These are phyloP conservation scores for Gracilaria vermiculophylla DNA, from an alignment of 23 red algal species.

Conservation along the genomic window DNA sequence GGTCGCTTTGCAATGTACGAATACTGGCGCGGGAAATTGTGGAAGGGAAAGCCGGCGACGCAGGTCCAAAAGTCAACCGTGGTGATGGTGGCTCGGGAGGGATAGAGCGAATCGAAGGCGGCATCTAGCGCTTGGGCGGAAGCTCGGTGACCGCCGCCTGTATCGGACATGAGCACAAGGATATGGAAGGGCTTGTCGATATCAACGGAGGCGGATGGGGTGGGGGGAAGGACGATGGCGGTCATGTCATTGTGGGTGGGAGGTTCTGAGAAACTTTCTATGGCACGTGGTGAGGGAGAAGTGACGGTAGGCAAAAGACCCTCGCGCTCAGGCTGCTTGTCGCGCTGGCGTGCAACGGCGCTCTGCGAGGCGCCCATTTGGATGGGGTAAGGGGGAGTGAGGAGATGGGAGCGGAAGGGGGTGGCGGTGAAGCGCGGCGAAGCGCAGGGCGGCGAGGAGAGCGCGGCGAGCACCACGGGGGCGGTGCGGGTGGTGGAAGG, in stretches of 20 bases:
- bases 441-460: not conserved
- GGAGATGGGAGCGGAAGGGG: not conserved
- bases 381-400: not conserved
- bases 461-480: not conserved
- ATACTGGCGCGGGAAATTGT: conserved; percentile 83
- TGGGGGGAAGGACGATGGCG: conserved; percentile 10
- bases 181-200: conserved; percentile 45
- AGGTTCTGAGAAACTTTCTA: not conserved
- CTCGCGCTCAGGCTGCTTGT: conserved; percentile 12
- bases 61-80: conserved; percentile 88
- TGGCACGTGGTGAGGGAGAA: not conserved
- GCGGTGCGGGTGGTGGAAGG: not conserved
- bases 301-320: not conserved
- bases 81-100: conserved; percentile 14
- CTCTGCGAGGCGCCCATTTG: conserved; percentile 11
- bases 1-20: conserved; percentile 82
- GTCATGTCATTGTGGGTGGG: conserved; percentile 50
- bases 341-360: not conserved
- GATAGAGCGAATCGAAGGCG: conserved; percentile 75
- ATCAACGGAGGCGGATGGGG: conserved; percentile 6
- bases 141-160: conserved; percentile 96
- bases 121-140: conserved; percentile 82
- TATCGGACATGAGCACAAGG: conserved; percentile 94
- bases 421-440: not conserved
- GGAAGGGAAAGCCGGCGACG: conserved; percentile 84